Percentiles rank a stretch among this genome's conserved stretches.
Evolutionary conservation across 2,329 filamentous ascomycete genomes (phyloP).

Genomic region (Sclerotiophoma versabilis): DNA sequence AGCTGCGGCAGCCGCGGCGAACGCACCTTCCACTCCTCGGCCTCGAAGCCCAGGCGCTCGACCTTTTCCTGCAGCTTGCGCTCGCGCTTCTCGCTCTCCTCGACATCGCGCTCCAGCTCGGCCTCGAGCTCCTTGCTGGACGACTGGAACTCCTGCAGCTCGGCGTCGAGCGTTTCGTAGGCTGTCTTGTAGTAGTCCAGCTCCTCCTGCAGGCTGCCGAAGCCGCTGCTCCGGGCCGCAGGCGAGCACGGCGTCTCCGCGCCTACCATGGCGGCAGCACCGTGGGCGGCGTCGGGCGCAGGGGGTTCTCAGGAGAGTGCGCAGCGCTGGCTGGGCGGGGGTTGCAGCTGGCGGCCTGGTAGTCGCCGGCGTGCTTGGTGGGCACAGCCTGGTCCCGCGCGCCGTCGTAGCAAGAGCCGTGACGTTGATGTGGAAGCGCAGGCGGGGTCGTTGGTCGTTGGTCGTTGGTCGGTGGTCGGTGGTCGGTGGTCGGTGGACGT

Average conservation of each 20-base stretch:
- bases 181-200: conserved; percentile 95
- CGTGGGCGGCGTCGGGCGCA: conserved; percentile 22
- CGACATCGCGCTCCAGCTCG: conserved; percentile 94
- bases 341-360: conserved; percentile 12
- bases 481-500: too few species aligned
- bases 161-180: conserved; percentile 89
- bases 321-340: conserved; percentile 29
- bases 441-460: conserved; percentile 16
- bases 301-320: conserved; percentile 36
- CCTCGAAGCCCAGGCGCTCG: conserved; percentile 83
- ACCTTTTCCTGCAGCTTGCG: conserved; percentile 84
- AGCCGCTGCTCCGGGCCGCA: conserved; percentile 38
- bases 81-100: conserved; percentile 93
- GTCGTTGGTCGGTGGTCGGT: too few species aligned
- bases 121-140: conserved; percentile 93
- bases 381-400: conserved; percentile 2
- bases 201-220: conserved; percentile 68
- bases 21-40: conserved; percentile 96
- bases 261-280: conserved; percentile 37
- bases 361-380: not conserved
- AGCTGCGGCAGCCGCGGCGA: not conserved
- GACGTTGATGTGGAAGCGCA: conserved; percentile 17
- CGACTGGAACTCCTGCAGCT: conserved; percentile 91
- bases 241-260: conserved; percentile 44
- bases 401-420: conserved; percentile 10